Conservation (phyloP, 2,329 filamentous ascomycete species). For the Magnaporthiopsis rhizophila region DNA sequence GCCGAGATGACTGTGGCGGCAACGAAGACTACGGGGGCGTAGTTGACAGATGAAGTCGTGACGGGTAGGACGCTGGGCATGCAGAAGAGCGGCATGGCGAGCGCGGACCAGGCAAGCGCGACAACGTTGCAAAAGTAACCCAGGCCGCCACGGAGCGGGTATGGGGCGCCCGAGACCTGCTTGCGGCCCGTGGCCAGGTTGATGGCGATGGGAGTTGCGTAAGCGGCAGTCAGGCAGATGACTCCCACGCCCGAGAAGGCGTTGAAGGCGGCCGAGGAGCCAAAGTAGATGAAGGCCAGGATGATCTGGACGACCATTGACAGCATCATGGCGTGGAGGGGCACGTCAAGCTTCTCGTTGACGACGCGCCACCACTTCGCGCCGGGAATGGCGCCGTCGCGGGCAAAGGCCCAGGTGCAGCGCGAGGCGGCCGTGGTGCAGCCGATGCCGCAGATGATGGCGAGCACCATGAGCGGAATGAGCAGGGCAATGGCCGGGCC, state of each 20-base stretch:
- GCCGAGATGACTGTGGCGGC: conserved; percentile 53
- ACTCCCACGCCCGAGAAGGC: conserved; percentile 64
- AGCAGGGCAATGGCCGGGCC: conserved; percentile 56
- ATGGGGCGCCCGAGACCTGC: conserved; percentile 6
- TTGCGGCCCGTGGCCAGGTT: conserved; percentile 7
- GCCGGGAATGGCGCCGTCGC: conserved; percentile 62
- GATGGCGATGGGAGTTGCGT: conserved; percentile 47
- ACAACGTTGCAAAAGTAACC: conserved; percentile 9
- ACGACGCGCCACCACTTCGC: conserved; percentile 53
- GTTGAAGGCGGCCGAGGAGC: conserved; percentile 61
- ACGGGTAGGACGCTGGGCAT: conserved; percentile 61
- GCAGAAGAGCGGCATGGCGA: conserved; percentile 67
- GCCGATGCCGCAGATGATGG: conserved; percentile 58
- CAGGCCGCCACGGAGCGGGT: conserved; percentile 1
- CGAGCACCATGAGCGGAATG: conserved; percentile 57
- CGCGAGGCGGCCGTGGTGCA: conserved; percentile 63
- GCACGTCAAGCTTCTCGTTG: conserved; percentile 54
- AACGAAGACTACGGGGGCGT: conserved; percentile 67
- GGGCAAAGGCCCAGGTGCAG: conserved; percentile 61
- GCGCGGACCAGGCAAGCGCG: conserved; percentile 47
- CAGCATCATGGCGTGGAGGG: conserved; percentile 65
- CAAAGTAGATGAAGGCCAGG: conserved; percentile 62
- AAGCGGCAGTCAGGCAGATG: conserved; percentile 61
- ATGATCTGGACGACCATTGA: conserved; percentile 56
- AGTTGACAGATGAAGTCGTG: conserved; percentile 56